Evolutionary conservation across 75 land plant genomes (phyloP).

Genomic region (Cunninghamia lanceolata): DNA sequence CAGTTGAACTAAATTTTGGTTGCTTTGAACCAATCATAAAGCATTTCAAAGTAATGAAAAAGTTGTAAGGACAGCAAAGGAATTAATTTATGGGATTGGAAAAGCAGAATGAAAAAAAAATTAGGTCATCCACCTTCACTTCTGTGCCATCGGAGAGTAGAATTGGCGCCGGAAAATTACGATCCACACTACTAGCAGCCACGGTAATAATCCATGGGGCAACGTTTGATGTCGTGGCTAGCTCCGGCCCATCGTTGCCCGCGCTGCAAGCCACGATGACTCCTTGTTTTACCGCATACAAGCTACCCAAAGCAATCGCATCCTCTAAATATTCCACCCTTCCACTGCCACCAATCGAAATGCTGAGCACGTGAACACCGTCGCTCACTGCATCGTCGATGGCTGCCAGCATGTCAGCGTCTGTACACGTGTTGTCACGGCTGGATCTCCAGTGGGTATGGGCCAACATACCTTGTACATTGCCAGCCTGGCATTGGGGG

Average conservation of each 20-base stretch:
- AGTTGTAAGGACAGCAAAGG: too few relatives aligned
- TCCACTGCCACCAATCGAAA: conserved; percentile 49
- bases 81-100: too few relatives aligned
- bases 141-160: conserved; percentile 44
- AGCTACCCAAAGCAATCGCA: conserved; percentile 55
- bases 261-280: conserved; percentile 60
- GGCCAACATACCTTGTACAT: conserved; percentile 88
- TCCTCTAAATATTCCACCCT: conserved; percentile 27
- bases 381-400: conserved; percentile 68
- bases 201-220: conserved; percentile 84
- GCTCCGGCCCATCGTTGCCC: conserved; percentile 63
- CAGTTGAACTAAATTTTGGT: too few relatives aligned
- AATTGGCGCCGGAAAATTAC: conserved; percentile 39
- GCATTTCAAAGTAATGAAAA: too few relatives aligned
- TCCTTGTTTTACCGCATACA: conserved; percentile 40
- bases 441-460: conserved; percentile 29
- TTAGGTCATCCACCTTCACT: conserved; percentile 33
- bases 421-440: conserved; percentile 49
- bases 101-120: too few relatives aligned
- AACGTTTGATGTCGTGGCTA: conserved; percentile 52
- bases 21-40: too few relatives aligned
- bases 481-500: conserved; percentile 61
- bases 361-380: conserved; percentile 68
- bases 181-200: conserved; percentile 67
- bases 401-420: conserved; percentile 73